phyloP scores from a whole-genome alignment of 345 rosid genomes.

The Citrus trifoliata region DNA sequence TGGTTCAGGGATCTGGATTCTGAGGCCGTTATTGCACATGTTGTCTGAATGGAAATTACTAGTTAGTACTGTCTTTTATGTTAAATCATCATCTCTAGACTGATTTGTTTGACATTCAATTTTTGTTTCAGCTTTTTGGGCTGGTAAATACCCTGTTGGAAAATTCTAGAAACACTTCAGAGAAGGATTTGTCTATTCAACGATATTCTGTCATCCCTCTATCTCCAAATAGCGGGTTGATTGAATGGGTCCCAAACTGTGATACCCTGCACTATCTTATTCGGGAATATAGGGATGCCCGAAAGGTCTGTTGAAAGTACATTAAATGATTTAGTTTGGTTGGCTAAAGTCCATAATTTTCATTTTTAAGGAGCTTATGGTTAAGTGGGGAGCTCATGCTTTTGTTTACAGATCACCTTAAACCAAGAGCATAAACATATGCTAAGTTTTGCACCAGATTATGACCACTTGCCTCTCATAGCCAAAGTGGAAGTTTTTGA shows the following conservation, averaged over 20 bases:
- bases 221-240: conserved; percentile 93
- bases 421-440: conserved; percentile 93
- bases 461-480: conserved; percentile 87
- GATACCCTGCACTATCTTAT: conserved; percentile 95
- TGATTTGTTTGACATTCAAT: not conserved
- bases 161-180: conserved; percentile 83
- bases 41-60: conserved; percentile 1
- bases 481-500: conserved; percentile 94
- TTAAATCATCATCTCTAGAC: not conserved
- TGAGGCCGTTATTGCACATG: not conserved
- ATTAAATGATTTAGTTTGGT: conserved; percentile 8
- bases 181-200: conserved; percentile 87
- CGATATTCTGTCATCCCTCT: conserved; percentile 89
- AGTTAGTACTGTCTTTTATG: not conserved
- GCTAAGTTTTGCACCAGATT: conserved; percentile 92
- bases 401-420: conserved; percentile 65
- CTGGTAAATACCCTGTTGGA: conserved; percentile 88
- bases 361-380: not conserved
- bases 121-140: conserved; percentile 80
- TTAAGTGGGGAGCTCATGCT: conserved; percentile 10
- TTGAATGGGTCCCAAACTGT: conserved; percentile 96
- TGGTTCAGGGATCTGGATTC: not conserved
- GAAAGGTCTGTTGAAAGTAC: conserved; percentile 57
- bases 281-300: conserved; percentile 89
- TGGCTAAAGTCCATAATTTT: not conserved